phyloP scores from a whole-genome alignment of 2,329 filamentous ascomycete species.

The Truncatella angustata region DNA sequence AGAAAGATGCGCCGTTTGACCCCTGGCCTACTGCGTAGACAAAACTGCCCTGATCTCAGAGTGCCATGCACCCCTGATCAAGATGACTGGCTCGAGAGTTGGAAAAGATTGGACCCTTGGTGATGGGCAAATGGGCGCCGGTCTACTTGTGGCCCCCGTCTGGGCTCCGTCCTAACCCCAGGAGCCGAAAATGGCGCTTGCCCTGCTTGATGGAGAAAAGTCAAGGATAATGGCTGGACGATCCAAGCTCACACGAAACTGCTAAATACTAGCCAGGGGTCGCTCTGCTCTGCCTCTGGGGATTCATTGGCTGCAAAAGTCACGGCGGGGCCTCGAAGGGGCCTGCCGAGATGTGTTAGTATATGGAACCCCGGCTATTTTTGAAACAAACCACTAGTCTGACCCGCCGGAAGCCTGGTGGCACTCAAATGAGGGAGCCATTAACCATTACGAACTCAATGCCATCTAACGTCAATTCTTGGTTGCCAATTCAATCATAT shows the following conservation, averaged over 20 bases:
- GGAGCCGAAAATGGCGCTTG: neutral
- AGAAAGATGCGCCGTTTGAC: neutral
- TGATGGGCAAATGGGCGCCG: no score
- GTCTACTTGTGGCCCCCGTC: no score
- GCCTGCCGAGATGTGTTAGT: neutral
- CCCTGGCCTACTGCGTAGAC: no score
- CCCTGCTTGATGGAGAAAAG: neutral
- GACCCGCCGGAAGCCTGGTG: neutral
- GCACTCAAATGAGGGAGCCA: constrained; percentile 8
- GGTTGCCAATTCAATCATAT: no score
- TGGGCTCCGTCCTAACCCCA: neutral
- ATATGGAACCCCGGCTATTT: constrained; percentile 5
- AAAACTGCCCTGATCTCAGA: neutral
- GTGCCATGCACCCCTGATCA: neutral
- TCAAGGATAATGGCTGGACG: neutral
- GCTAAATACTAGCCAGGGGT: neutral
- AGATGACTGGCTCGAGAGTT: neutral
- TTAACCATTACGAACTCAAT: constrained; percentile 6
- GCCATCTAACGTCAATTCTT: no score
- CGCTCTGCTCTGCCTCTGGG: neutral
- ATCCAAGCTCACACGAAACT: constrained; percentile 5
- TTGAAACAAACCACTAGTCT: constrained; percentile 7
- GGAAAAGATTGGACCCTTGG: neutral
- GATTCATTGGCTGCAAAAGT: neutral
- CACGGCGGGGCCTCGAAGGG: neutral